Evolutionary conservation across 257 asterid species (phyloP).

Genomic region (Solanum pinnatisectum): DNA sequence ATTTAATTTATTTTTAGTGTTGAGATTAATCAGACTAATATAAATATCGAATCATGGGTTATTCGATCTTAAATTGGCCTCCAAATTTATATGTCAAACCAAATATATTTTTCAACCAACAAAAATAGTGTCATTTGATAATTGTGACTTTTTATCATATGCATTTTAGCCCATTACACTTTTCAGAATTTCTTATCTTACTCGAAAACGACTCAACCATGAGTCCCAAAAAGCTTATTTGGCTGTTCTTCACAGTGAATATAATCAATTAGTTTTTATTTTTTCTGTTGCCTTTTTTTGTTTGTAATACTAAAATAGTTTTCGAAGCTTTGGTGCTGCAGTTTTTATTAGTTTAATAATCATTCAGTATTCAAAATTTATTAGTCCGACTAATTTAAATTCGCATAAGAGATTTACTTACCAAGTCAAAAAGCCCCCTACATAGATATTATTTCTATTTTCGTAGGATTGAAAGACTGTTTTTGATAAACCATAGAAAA

Average conservation of each 20-base stretch:
- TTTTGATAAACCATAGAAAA: no score
- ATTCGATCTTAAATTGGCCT: no score
- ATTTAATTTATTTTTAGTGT: no score
- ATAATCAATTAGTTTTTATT: not conserved
- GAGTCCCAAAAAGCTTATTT: not conserved
- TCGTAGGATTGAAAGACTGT: no score
- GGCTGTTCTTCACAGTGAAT: not conserved
- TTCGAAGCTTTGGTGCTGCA: not conserved
- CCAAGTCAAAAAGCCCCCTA: no score
- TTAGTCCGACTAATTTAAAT: not conserved
- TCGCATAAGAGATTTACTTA: not conserved
- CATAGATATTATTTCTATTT: no score
- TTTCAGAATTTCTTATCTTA: not conserved
- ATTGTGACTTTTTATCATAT: not conserved
- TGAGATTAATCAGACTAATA: no score
- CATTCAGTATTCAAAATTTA: not conserved
- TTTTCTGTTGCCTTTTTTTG: not conserved
- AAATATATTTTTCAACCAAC: not conserved
- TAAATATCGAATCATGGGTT: no score
- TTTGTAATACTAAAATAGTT: not conserved
- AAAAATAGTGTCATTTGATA: no score
- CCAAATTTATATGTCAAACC: no score
- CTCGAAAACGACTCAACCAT: not conserved
- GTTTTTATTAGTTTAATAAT: not conserved
- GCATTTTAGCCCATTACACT: not conserved